phyloP scores from a whole-genome alignment of 78 protist genomes.

The Acrasis kona region DNA sequence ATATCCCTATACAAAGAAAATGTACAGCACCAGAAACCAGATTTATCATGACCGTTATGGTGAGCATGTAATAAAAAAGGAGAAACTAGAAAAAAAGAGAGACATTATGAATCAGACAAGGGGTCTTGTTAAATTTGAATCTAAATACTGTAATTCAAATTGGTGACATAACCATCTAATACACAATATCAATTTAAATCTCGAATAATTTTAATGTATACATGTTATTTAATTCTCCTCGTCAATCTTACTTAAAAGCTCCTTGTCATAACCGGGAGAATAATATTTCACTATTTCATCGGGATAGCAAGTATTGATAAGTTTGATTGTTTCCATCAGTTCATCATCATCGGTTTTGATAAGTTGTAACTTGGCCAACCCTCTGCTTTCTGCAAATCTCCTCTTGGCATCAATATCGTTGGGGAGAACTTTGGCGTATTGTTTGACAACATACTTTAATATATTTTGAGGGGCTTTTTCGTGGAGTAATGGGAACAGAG shows the following conservation, averaged over 20 bases:
- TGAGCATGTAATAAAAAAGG: too few relatives aligned
- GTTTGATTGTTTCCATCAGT: slow-evolving; percentile 44
- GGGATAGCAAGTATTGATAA: slow-evolving; percentile 74
- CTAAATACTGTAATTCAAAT: too few relatives aligned
- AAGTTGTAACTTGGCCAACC: slow-evolving; percentile 42
- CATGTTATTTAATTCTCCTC: too few relatives aligned
- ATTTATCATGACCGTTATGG: too few relatives aligned
- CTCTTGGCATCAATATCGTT: slow-evolving; percentile 53
- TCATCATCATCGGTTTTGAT: slow-evolving; percentile 59
- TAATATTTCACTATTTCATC: slow-evolving; percentile 78
- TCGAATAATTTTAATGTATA: too few relatives aligned
- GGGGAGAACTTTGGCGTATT: slow-evolving; percentile 88
- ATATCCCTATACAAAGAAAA: too few relatives aligned
- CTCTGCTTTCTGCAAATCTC: slow-evolving; percentile 55
- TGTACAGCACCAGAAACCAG: too few relatives aligned
- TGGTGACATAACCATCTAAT: too few relatives aligned
- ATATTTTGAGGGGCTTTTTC: slow-evolving; percentile 52
- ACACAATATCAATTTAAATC: too few relatives aligned
- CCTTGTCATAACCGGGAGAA: slow-evolving; percentile 59
- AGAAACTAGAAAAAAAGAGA: too few relatives aligned
- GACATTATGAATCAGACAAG: too few relatives aligned
- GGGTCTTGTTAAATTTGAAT: too few relatives aligned
- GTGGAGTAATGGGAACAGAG: slow-evolving; percentile 73
- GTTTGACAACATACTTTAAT: slow-evolving; percentile 61
- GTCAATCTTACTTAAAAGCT: slow-evolving; percentile 53